These are phyloP conservation scores for Nadsonia starkeyi-henricii DNA, from an alignment of 1,139 yeast species.

Conservation along the genomic window DNA sequence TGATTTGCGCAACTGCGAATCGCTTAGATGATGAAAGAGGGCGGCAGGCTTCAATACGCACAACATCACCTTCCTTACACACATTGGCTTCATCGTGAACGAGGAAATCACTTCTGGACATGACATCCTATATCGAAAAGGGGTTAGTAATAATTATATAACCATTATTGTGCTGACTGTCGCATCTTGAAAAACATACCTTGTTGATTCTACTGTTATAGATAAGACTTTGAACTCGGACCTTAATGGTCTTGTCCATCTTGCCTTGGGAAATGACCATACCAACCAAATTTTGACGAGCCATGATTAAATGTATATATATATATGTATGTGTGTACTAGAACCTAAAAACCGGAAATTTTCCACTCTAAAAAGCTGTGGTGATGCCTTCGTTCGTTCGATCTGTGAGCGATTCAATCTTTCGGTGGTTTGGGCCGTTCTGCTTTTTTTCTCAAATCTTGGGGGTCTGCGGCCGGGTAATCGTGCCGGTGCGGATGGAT, in stretches of 20 bases:
- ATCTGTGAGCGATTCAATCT: not conserved
- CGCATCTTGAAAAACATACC: slow-evolving; percentile 9
- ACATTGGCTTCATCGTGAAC: slow-evolving; percentile 90
- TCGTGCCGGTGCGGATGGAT: not conserved
- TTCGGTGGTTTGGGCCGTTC: not conserved
- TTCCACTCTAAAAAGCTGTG: not conserved
- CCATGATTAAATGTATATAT: slow-evolving; percentile 34
- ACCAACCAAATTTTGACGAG: slow-evolving; percentile 82
- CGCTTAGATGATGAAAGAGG: slow-evolving; percentile 71
- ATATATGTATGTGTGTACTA: not conserved
- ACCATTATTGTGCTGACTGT: not conserved
- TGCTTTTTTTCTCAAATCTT: not conserved
- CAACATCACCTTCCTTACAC: slow-evolving; percentile 91
- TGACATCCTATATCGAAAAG: slow-evolving; percentile 35
- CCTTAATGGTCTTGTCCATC: slow-evolving; percentile 91
- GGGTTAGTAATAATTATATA: slow-evolving; percentile 14
- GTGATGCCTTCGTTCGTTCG: too few species aligned
- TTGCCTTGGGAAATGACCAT: slow-evolving; percentile 91
- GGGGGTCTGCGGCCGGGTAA: not conserved
- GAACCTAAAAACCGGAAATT: not conserved
- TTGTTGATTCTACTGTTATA: slow-evolving; percentile 62
- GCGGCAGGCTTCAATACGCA: slow-evolving; percentile 81
- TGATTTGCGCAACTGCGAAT: slow-evolving; percentile 90
- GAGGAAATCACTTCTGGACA: slow-evolving; percentile 68
- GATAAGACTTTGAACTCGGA: slow-evolving; percentile 47